phyloP scores from a whole-genome alignment of 2,329 filamentous ascomycete genomes.

The Fusarium sp. region DNA sequence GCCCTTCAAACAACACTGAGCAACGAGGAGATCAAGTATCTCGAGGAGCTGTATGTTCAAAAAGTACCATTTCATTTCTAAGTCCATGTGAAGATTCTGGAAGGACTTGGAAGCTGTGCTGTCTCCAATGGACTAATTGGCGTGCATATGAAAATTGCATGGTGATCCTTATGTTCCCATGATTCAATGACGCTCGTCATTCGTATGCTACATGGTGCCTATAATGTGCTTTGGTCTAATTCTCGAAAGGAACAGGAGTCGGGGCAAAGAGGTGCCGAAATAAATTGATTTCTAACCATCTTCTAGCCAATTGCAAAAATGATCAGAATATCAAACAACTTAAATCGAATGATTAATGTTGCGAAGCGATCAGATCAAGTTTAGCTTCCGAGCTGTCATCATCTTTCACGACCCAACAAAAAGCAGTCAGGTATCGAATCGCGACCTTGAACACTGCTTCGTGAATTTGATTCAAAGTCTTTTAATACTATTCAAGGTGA shows the following conservation, averaged over 20 bases:
- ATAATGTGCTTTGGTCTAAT: rapidly evolving
- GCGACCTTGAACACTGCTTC: too few species aligned
- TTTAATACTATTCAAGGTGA: too few species aligned
- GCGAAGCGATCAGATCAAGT: background rate
- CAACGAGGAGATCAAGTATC: background rate
- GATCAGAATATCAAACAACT: rapidly evolving
- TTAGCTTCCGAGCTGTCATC: background rate
- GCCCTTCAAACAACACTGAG: background rate
- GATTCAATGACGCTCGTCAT: background rate
- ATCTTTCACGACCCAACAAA: too few species aligned
- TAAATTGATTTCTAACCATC: too few species aligned
- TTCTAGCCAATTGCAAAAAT: background rate
- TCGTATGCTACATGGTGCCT: background rate
- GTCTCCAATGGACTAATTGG: too few species aligned
- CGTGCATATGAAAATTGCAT: too few species aligned
- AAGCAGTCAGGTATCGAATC: too few species aligned
- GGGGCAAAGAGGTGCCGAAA: too few species aligned
- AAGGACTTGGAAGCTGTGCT: rapidly evolving
- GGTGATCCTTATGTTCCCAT: too few species aligned
- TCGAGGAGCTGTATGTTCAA: background rate
- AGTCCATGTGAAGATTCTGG: too few species aligned
- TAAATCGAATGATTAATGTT: too few species aligned
- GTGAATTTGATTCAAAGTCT: too few species aligned
- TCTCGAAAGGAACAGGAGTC: background rate
- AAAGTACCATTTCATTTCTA: background rate